Conservation (phyloP, 345 rosid genomes). For the Salix koriyanagi region DNA sequence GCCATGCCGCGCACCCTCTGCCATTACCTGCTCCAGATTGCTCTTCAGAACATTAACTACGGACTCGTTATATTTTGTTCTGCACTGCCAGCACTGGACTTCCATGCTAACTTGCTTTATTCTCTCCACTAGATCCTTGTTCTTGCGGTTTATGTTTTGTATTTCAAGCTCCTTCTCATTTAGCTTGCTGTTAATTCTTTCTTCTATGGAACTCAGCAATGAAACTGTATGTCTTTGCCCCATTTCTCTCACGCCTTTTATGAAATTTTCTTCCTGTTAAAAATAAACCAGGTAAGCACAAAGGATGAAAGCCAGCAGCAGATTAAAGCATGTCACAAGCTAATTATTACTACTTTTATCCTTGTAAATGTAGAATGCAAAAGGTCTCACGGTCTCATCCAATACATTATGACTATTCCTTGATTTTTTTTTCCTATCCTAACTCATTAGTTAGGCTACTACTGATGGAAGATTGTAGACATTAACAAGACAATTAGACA, state of each 20-base stretch:
- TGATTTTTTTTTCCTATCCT: background rate
- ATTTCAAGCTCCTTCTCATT: conserved; percentile 60
- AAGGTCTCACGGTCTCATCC: background rate
- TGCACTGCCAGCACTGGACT: conserved; percentile 63
- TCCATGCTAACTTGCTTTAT: conserved; percentile 51
- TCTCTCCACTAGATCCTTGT: conserved; percentile 55
- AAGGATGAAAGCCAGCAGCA: background rate
- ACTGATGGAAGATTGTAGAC: background rate
- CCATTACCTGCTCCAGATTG: conserved; percentile 61
- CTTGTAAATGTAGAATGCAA: background rate
- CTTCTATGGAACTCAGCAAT: conserved; percentile 50
- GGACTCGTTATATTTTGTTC: conserved; percentile 68
- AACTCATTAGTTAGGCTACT: background rate
- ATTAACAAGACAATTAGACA: too few species aligned
- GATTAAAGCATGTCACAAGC: background rate
- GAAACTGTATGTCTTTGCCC: conserved; percentile 51
- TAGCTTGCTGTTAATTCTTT: conserved; percentile 52
- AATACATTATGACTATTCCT: background rate
- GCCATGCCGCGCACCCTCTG: conserved; percentile 36
- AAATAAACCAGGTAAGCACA: conserved; percentile 1
- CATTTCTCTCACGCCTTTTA: conserved; percentile 51
- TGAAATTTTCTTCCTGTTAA: conserved; percentile 52
- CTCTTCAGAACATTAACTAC: conserved; percentile 53
- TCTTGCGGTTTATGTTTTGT: conserved; percentile 54
- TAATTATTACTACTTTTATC: too few species aligned